These are phyloP conservation scores for Mortierella sp. DNA, from an alignment of 371 early-diverging fungal species.

Conservation along the genomic window DNA sequence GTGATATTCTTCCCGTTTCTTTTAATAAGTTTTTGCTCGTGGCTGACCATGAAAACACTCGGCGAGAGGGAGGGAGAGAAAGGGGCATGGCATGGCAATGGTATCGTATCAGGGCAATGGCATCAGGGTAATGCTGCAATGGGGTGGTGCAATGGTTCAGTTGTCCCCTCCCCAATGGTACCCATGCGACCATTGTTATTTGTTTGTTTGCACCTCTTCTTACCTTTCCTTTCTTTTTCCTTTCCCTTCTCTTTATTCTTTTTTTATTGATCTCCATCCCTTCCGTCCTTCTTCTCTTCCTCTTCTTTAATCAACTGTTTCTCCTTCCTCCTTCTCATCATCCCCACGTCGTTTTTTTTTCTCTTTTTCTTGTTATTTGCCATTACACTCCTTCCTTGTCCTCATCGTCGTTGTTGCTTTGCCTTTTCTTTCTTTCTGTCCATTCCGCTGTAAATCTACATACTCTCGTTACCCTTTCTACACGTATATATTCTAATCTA, in stretches of 20 bases:
- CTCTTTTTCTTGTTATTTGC: neutral
- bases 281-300: slow-evolving; percentile 7
- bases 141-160: no score
- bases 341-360: neutral
- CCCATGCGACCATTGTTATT: neutral
- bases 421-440: neutral
- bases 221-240: neutral
- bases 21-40: slow-evolving; percentile 6
- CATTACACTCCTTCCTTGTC: neutral
- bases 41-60: neutral
- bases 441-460: neutral
- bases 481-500: neutral
- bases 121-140: neutral
- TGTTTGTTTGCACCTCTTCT: neutral
- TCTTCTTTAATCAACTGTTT: neutral
- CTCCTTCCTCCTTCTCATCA: neutral
- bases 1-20: slow-evolving; percentile 11
- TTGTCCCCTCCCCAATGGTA: no score
- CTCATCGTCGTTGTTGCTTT: slow-evolving; percentile 5
- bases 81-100: neutral
- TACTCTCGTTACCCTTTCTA: neutral
- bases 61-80: neutral
- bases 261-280: slow-evolving; percentile 5
- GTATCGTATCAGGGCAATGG: neutral
- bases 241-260: neutral